Conservation (phyloP, 2,329 filamentous ascomycete genomes). For the Elsinoe ampelina region DNA sequence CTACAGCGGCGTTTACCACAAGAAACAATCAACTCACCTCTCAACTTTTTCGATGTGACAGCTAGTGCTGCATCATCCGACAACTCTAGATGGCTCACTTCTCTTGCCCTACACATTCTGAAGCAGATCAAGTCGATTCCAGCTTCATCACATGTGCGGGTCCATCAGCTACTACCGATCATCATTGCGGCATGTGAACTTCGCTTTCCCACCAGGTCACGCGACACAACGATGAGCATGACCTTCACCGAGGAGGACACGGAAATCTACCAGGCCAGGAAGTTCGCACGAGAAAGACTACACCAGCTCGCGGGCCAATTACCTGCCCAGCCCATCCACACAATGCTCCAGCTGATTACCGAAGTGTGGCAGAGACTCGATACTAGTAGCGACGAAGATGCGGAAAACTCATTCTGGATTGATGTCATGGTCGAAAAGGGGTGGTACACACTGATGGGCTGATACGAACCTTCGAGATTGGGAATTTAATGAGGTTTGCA, state of each 20-base stretch:
- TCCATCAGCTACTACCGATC: conserved; percentile 46
- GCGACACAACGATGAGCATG: neutral
- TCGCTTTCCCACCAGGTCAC: conserved; percentile 28
- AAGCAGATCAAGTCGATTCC: conserved; percentile 42
- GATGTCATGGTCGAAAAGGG: conserved; percentile 51
- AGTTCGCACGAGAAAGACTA: conserved; percentile 40
- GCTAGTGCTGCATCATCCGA: conserved; percentile 2
- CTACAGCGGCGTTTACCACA: conserved; percentile 24
- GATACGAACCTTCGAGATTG: neutral
- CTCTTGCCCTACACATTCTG: conserved; percentile 44
- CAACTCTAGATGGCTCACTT: conserved; percentile 38
- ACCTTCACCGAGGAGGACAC: conserved; percentile 30
- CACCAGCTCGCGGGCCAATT: conserved; percentile 35
- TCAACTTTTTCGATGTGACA: neutral
- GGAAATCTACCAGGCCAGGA: conserved; percentile 35
- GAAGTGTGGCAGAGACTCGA: conserved; percentile 47
- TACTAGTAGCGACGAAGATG: conserved; percentile 21
- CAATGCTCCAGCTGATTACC: conserved; percentile 41
- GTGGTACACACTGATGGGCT: conserved; percentile 49
- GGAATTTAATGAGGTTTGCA: no score
- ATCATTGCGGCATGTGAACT: conserved; percentile 45
- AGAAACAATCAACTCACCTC: conserved; percentile 2
- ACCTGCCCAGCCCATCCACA: conserved; percentile 44
- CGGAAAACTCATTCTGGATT: conserved; percentile 45
- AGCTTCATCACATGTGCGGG: conserved; percentile 44